Conservation (phyloP, 1,139 yeast genomes). For the Suhomyces bolitotheri region DNA sequence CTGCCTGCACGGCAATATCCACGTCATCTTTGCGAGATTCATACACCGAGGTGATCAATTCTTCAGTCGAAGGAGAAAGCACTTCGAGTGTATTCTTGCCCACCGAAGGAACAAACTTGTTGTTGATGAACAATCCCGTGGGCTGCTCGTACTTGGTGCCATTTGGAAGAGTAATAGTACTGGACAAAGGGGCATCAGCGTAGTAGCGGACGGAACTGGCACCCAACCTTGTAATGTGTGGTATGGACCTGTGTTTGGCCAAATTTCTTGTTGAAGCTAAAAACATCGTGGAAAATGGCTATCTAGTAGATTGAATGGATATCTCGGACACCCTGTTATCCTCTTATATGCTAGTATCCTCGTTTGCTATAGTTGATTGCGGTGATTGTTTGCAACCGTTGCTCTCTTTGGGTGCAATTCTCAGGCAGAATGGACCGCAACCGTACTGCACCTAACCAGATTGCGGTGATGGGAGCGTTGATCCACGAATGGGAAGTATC, state of each 20-base stretch:
- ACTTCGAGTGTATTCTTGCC: constrained; percentile 54
- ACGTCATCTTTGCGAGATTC: constrained; percentile 60
- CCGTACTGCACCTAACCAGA: too few species aligned
- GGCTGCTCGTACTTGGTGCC: constrained; percentile 51
- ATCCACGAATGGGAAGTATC: too few species aligned
- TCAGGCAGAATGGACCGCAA: too few species aligned
- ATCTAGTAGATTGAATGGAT: too few species aligned
- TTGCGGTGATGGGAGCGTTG: too few species aligned
- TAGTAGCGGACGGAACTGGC: neutral
- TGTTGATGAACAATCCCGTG: constrained; percentile 64
- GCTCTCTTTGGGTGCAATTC: too few species aligned
- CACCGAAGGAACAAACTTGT: constrained; percentile 53
- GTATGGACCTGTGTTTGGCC: neutral
- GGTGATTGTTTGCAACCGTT: too few species aligned
- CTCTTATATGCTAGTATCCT: too few species aligned
- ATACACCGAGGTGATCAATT: constrained; percentile 51
- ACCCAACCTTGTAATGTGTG: neutral
- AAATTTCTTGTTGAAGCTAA: constrained; percentile 2
- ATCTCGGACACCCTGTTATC: too few species aligned
- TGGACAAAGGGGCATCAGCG: constrained; percentile 4
- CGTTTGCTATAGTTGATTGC: too few species aligned
- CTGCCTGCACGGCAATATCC: constrained; percentile 59
- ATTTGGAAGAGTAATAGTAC: constrained; percentile 8
- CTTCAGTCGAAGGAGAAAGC: constrained; percentile 58
- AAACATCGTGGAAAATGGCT: neutral